These are phyloP conservation scores for Penicillium malachiteum DNA, from an alignment of 495 filamentous ascomycete species.

Conservation along the genomic window DNA sequence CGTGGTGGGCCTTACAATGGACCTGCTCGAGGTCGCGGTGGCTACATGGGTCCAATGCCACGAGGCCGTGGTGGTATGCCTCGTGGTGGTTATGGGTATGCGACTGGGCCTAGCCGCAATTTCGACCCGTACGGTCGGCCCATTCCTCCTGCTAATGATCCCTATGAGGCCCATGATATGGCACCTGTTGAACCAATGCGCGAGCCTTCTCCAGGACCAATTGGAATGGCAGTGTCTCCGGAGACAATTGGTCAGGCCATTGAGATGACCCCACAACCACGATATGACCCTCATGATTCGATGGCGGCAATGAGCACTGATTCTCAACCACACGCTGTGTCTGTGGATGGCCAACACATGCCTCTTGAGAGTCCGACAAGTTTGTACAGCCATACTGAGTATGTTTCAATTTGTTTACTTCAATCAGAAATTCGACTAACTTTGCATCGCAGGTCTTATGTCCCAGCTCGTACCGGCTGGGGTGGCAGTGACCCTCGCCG, in stretches of 20 bases:
- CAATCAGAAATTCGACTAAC: slow-evolving; percentile 28
- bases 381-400: slow-evolving; percentile 72
- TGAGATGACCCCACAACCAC: slow-evolving; percentile 67
- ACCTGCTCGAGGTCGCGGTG: slow-evolving; percentile 37
- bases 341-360: slow-evolving; percentile 25
- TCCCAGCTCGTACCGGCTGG: slow-evolving; percentile 60
- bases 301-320: slow-evolving; percentile 66
- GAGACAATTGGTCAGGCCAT: slow-evolving; percentile 69
- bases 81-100: slow-evolving; percentile 30
- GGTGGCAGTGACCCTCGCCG: slow-evolving; percentile 17
- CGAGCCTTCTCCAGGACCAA: slow-evolving; percentile 58
- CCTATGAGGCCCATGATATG: slow-evolving; percentile 29
- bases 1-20: slow-evolving; percentile 52
- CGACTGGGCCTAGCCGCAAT: slow-evolving; percentile 26
- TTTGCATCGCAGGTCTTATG: slow-evolving; percentile 48
- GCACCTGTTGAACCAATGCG: slow-evolving; percentile 29
- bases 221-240: slow-evolving; percentile 49
- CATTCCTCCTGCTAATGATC: slow-evolving; percentile 29
- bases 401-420: slow-evolving; percentile 40
- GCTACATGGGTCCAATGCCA: slow-evolving; percentile 36
- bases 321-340: slow-evolving; percentile 57
- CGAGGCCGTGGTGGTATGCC: slow-evolving; percentile 33
- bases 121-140: slow-evolving; percentile 26
- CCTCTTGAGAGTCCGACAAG: slow-evolving; percentile 58
- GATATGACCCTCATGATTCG: slow-evolving; percentile 49